phyloP scores from a whole-genome alignment of 2,329 filamentous ascomycete genomes.

The Aspergillus vadensis region DNA sequence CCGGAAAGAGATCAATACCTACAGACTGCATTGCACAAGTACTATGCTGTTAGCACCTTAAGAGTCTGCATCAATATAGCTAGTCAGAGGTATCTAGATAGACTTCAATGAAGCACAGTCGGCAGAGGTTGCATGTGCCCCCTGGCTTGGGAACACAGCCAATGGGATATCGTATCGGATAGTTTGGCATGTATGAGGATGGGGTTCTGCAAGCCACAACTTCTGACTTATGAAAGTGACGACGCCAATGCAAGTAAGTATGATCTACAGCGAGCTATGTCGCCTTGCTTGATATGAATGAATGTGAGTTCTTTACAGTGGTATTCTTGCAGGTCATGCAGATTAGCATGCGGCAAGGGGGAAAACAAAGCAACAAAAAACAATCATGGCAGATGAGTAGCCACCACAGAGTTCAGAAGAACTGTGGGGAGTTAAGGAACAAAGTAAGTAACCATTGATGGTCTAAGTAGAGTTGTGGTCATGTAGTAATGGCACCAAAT shows the following conservation, averaged over 20 bases:
- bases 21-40: too few species aligned
- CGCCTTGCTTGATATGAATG: not conserved
- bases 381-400: not conserved
- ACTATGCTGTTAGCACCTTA: too few species aligned
- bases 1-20: too few species aligned
- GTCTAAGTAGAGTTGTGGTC: not conserved
- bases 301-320: not conserved
- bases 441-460: not conserved
- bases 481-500: not conserved
- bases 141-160: not conserved
- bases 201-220: not conserved
- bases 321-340: not conserved
- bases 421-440: not conserved
- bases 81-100: too few species aligned
- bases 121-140: not conserved
- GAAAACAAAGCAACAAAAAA: not conserved
- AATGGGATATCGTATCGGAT: not conserved
- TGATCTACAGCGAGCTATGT: not conserved
- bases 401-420: not conserved
- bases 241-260: not conserved
- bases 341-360: not conserved
- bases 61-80: too few species aligned
- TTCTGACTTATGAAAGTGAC: not conserved
- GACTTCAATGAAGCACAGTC: not conserved
- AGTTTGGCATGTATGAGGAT: not conserved